Base-by-base conservation (phyloP, 164 flowering plant species). In the Amborella trichopoda region DNA sequence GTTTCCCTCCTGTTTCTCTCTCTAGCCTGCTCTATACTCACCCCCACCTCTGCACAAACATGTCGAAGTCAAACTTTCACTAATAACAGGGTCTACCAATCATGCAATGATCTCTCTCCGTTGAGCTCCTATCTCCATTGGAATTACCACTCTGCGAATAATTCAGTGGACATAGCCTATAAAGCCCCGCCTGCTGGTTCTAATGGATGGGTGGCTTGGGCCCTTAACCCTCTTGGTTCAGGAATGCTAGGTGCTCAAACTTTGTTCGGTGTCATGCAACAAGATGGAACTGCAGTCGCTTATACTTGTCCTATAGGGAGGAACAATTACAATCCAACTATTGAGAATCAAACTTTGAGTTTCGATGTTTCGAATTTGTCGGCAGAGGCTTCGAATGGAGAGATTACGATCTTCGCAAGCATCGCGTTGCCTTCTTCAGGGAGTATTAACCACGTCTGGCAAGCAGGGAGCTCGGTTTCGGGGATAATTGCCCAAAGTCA, bases 381-480 rank as follows among this genome's bases (percentile, higher is more conserved):
- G 0, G 82, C 70, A 0, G 60, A 46, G 0, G 52, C 43, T 44
- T 2, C 23, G 2, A 41, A 57, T 19, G 49, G 44, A 1, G 80
- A 70, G 54, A 66, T 83, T 11, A 68, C 51, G 2, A 70, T 83
- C 4, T 80, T 61, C 46, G 94, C 85, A 3, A 71, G 68, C 19
- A 2, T 81, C 22, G 36, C 27, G 11, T 66, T 77, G 2, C 74
- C 73, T 0, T 13, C 3, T 18, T 5, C 22, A 4, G 28, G 59
- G 0, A 50, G 51, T 8, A 17, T 83, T 27, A 66, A 69, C 28
- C 85, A 80, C 18, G 72, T 80, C 6, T 83, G 94, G 94, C 88
- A 83, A 45, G 49, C 21, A 46, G 49, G 49, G 18, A 30, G 34
- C 34, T 26, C 34, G 14, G 21, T 46, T 27, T 17, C 28, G 3